These are phyloP conservation scores for Aspergillus puulaauensis DNA, from an alignment of 2,329 filamentous ascomycete genomes.

Conservation along the genomic window DNA sequence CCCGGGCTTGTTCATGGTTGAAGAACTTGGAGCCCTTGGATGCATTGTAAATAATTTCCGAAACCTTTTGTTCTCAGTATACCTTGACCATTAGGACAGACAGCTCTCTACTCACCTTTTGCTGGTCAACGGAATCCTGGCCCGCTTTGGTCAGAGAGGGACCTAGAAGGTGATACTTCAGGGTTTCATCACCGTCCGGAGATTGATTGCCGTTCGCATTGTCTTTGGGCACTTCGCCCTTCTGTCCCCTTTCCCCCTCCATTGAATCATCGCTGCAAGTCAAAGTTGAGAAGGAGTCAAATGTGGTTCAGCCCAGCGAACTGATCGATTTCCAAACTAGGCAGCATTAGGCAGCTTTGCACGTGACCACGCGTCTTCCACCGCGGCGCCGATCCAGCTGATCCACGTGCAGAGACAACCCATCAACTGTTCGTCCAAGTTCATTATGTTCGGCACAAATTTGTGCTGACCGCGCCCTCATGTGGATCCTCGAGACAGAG, in stretches of 20 bases:
- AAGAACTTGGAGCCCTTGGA: constrained; percentile 97
- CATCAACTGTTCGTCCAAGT: neutral
- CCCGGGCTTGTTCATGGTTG: constrained; percentile 80
- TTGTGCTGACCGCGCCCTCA: constrained; percentile 31
- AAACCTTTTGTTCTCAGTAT: constrained; percentile 58
- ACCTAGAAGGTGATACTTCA: constrained; percentile 88
- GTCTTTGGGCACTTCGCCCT: constrained; percentile 16
- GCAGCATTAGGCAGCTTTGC: constrained; percentile 29
- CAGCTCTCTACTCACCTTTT: constrained; percentile 57
- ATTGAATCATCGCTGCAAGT: constrained; percentile 14
- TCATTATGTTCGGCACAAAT: constrained; percentile 1
- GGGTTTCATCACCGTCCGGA: constrained; percentile 54
- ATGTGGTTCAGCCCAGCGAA: no score
- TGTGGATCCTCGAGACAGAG: constrained; percentile 64
- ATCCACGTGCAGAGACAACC: constrained; percentile 1
- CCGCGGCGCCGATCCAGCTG: constrained; percentile 7
- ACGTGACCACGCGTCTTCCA: constrained; percentile 37
- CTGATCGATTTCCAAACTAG: constrained; percentile 20
- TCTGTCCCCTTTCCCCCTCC: constrained; percentile 21
- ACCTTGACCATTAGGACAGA: neutral
- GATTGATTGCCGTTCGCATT: neutral
- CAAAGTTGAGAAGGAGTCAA: neutral
- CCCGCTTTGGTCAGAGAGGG: constrained; percentile 92
- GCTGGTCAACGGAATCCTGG: constrained; percentile 89
- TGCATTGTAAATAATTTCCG: constrained; percentile 94